phyloP scores from a whole-genome alignment of 345 rosid genomes.

The Sonneratia caseolaris region DNA sequence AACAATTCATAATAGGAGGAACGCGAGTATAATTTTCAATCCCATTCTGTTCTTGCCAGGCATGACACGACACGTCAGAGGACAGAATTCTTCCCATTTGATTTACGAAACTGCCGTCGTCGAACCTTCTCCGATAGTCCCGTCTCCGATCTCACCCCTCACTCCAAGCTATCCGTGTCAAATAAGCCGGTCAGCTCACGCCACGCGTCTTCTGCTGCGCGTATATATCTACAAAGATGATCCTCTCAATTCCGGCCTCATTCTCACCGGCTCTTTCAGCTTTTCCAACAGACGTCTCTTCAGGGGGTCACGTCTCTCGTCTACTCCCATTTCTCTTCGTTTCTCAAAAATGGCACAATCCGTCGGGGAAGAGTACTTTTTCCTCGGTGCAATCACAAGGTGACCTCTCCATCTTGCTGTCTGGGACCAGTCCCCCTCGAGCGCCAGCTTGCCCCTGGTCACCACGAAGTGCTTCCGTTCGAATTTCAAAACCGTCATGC shows the following conservation, averaged over 20 bases:
- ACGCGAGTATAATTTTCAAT: no score
- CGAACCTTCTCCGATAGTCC: neutral
- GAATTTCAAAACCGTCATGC: no score
- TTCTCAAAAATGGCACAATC: no score
- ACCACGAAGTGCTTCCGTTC: no score
- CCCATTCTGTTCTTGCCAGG: neutral
- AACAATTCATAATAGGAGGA: no score
- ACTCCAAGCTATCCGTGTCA: neutral
- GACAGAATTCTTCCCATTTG: neutral
- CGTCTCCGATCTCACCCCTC: neutral
- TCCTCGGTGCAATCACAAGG: no score
- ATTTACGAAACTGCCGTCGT: neutral
- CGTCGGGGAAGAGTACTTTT: no score
- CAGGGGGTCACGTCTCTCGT: no score
- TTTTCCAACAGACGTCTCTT: neutral
- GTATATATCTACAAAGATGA: neutral
- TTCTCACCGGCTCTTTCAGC: neutral
- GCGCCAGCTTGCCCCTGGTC: no score
- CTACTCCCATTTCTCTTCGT: no score
- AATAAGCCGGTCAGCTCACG: conserved; percentile 13
- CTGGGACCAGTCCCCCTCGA: no score
- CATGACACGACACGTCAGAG: neutral
- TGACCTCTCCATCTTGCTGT: no score
- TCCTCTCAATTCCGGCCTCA: neutral
- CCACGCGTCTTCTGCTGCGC: conserved; percentile 4